A percentile compares a stretch with the other conserved stretches of the same genome.
Evolutionary conservation across 148 eudicot species (phyloP).

Genomic region (Cornus suecica): DNA sequence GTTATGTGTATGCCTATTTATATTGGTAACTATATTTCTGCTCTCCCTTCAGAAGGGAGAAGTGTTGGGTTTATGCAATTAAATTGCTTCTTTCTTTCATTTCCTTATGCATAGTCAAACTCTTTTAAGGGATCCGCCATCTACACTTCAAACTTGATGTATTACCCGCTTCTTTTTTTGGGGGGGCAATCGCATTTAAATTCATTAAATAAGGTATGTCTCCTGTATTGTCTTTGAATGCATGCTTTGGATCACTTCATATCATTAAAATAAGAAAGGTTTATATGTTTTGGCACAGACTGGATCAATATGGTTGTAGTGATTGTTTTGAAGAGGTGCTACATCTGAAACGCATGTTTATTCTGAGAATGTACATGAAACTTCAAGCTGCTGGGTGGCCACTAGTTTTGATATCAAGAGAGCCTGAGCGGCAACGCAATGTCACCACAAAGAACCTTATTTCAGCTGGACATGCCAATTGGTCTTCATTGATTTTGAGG

Average conservation of each 20-base stretch:
- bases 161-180: not conserved
- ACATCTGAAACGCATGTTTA: constrained; percentile 16
- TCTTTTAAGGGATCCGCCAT: not conserved
- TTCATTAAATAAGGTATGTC: not conserved
- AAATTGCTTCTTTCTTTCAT: not conserved
- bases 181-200: not conserved
- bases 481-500: constrained; percentile 43
- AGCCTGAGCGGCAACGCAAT: constrained; percentile 25
- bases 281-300: constrained; percentile 17
- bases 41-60: not conserved
- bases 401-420: constrained; percentile 35
- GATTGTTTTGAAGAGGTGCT: constrained; percentile 22
- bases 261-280: not conserved
- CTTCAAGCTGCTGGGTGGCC: constrained; percentile 36
- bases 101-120: not conserved
- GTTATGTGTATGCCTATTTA: no score
- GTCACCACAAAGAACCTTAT: constrained; percentile 23
- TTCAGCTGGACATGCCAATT: constrained; percentile 25
- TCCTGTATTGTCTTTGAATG: not conserved
- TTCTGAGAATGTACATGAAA: constrained; percentile 26
- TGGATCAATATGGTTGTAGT: constrained; percentile 9
- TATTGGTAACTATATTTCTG: not conserved
- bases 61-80: not conserved
- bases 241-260: not conserved
- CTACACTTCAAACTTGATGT: not conserved